Base-by-base conservation (phyloP, 2,329 filamentous ascomycete species). In the Microdochium bolleyi region DNA sequence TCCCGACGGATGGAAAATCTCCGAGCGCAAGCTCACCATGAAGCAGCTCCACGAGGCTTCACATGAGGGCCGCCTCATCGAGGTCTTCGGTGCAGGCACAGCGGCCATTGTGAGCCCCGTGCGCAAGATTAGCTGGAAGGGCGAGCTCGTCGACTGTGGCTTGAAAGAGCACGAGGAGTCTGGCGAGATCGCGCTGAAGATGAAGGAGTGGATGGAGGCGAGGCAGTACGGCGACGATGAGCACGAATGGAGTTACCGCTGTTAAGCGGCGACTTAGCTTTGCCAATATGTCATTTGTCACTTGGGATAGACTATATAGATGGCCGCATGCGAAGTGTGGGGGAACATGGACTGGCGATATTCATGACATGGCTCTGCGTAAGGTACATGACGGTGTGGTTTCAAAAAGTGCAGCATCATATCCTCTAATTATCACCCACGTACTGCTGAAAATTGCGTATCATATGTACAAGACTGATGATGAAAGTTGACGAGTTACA, bases 141-240 rank as follows among this genome's bases (percentile, higher is more conserved):
- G 88, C 51, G 76, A 88, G 63, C 67, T 88, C 57, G 84, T 99
- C 25, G 80, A 89, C 63, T 96, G 94, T 68, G 92, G 92, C 3
- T 73, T 99, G 59, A 82, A 81, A 67, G 84, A 88, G 60, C 76
- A 83, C 49, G 82, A 95, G 70, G 92, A 99, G 75, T 91, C 90
- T 11, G 94, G 94, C 46, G 87, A 92, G 65, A 78, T 97, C 63
- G 87, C 94, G 10, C 73, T 83, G 62, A 82, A 82, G 70, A 92
- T 99, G 86, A 95, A 96, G 83, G 82, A 87, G 63, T 99, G 94
- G 94, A 96, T 99, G 57, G 92, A 95, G 75, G 86, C 76, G 25
- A 92, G 95, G 61, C 92, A 97, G 74, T 96, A 97, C 67, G 94
- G 94, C 57, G 92, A 96, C 58, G 88, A 92, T 71, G 82, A 89